Base-by-base conservation (phyloP, 108 stramenopile genomes). In the Pinguiococcus pyrenoidosus region DNA sequence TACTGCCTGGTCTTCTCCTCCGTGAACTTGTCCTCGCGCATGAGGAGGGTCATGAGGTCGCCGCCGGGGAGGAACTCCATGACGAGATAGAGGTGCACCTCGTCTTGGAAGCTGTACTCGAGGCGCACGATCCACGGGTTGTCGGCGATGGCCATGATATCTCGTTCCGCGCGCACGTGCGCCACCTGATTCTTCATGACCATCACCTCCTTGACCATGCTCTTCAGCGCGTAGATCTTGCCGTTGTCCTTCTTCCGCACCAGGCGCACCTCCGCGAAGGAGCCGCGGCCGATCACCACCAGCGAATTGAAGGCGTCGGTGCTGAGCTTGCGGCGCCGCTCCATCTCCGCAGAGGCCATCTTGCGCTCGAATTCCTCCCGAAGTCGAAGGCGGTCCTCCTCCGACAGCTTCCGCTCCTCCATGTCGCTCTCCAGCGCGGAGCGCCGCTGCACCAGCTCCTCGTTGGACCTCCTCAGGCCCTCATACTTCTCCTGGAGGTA, bases 61-160 rank as follows among this genome's bases (percentile, higher is more conserved):
- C 97, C 97, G 4, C 97, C 97, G 20, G 92, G 84, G 46, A 96
- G 63, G 61, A 77, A 99, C 56, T 96, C 97, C 97, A 99, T 99
- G 14, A 55, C 54, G 44, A 55, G 44, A 44, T 55, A 55, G 16
- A 55, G 54, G 44, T 55, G 44, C 27, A 45, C 37, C 18, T 55
- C 44, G 57, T 92, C 91, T 38, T 90, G 87, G 64, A 99, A 99
- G 37, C 78, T 74, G 51, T 83, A 92, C 61, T 96, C 80, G 42
- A 99, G 66, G 20, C 72, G 62, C 12, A 92, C 95, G 23, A 99
- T 62, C 91, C 91, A 98, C 13, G 78, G 79, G 44, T 55, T 55
- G 28, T 84, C 76, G 5, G 90, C 88, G 33, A 68, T 76, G n/a
- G 89, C 75, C 43, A 96, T 55, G 20, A 86, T 81, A 54, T 94